Percentiles rank a stretch among this genome's conserved stretches.
phyloP scores from a whole-genome alignment of 192 early-diverging fungal genomes.

The Mortierella claussenii region DNA sequence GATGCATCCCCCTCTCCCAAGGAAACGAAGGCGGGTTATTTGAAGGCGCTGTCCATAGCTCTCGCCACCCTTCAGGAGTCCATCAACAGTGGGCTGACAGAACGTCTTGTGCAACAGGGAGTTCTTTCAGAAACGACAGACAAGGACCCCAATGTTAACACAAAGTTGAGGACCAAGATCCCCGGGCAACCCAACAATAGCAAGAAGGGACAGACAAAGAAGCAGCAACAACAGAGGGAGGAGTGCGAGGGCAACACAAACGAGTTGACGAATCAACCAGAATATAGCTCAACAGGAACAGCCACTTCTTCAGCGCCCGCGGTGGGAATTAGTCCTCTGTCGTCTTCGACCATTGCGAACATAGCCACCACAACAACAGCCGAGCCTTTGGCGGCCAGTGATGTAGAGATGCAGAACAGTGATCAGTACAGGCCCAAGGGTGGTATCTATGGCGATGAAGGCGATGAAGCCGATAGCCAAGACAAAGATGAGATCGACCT shows the following conservation, averaged over 20 bases:
- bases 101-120: constrained; percentile 35
- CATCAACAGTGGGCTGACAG: constrained; percentile 40
- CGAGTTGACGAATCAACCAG: background rate
- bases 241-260: background rate
- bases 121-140: constrained; percentile 10
- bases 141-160: constrained; percentile 12
- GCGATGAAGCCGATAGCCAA: constrained; percentile 11
- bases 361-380: background rate
- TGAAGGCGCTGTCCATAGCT: constrained; percentile 15
- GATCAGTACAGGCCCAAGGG: constrained; percentile 22
- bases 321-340: background rate
- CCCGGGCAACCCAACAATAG: constrained; percentile 46
- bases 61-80: constrained; percentile 34
- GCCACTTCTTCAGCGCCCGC: background rate
- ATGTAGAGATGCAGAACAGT: background rate
- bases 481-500: constrained; percentile 49
- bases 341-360: background rate
- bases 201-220: constrained; percentile 49
- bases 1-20: constrained; percentile 1
- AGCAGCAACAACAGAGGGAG: constrained; percentile 25
- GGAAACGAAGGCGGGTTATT: constrained; percentile 22
- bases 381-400: too few species aligned
- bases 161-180: constrained; percentile 43
- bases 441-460: constrained; percentile 31
- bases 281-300: background rate